phyloP scores from a whole-genome alignment of 768 basidiomycete genomes.

The Boletus rubescentipes region DNA sequence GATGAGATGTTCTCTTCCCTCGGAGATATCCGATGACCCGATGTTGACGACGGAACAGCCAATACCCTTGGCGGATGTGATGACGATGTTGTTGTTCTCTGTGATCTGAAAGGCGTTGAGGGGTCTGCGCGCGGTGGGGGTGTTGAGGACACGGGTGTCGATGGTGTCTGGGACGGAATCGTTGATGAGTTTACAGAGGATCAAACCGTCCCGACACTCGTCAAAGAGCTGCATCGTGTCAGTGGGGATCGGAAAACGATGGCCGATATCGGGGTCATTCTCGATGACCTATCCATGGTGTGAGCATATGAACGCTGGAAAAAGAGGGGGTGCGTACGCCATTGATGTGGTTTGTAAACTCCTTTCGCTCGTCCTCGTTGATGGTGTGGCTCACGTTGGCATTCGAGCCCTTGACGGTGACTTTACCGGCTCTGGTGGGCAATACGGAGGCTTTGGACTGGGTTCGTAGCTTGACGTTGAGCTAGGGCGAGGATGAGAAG shows the following conservation, averaged over 20 bases:
- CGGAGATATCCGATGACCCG: slow-evolving; percentile 87
- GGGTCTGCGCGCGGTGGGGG: slow-evolving; percentile 71
- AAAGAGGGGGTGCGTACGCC: slow-evolving; percentile 50
- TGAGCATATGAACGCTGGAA: neutral
- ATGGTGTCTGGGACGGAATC: slow-evolving; percentile 99
- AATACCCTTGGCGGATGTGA: slow-evolving; percentile 96
- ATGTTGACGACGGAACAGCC: slow-evolving; percentile 99
- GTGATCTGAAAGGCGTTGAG: slow-evolving; percentile 99
- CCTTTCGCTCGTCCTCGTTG: slow-evolving; percentile 92
- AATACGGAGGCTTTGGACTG: slow-evolving; percentile 45
- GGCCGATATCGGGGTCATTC: slow-evolving; percentile 81
- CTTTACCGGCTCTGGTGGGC: slow-evolving; percentile 78
- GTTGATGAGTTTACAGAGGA: slow-evolving; percentile 98
- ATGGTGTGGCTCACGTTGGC: slow-evolving; percentile 96
- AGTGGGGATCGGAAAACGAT: slow-evolving; percentile 88
- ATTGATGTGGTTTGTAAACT: slow-evolving; percentile 99
- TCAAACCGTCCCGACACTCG: slow-evolving; percentile 91
- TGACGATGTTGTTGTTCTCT: slow-evolving; percentile 99
- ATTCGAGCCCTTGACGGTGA: slow-evolving; percentile 92
- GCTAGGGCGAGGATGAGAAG: slow-evolving; percentile 39
- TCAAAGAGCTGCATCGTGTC: slow-evolving; percentile 99
- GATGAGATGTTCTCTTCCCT: slow-evolving; percentile 94
- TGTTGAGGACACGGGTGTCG: slow-evolving; percentile 97
- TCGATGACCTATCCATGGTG: slow-evolving; percentile 71
- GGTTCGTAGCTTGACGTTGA: slow-evolving; percentile 76